Base-by-base conservation (phyloP, 768 basidiomycete genomes). In the Arthromyces matolae region DNA sequence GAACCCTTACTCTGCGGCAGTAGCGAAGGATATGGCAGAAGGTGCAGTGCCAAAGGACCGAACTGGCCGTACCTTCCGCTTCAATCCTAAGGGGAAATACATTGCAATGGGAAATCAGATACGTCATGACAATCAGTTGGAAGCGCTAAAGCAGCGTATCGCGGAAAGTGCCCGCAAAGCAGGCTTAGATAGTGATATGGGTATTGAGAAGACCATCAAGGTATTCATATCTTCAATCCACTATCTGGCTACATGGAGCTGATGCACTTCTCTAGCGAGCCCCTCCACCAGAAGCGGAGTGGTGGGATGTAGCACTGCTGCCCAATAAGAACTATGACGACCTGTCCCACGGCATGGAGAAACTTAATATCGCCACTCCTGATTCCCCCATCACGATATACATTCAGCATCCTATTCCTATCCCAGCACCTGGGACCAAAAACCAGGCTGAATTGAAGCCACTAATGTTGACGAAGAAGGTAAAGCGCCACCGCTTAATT, bases 371-470 rank as follows among this genome's bases (percentile, higher is more conserved):
- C 54, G 76, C 80, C 16, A 83, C 73, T 12, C 61, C 66, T 5
- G 71, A 84, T 56, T 88, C 89, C 3, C 88, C 90, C 0, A 86
- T 98, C 49, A 90, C 88, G 14, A 77, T 89, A 31, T 93, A 94
- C 59, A 82, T 98, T 41, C 96, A 98, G 64, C 95, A 98, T 63
- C 96, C 96, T 10, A 97, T 99, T 51, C 91, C 91, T 8, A 93
- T 99, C 47, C 92, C 92, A 38, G 89, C 88, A 3, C 91, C 91
- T 9, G 82, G 80, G 16, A 93, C 95, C 53, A 92, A 92, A 71
- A 84, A 81, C 62, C 83, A 86, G 61, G 73, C 77, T 4, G 76
- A 73, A n/a, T 63, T 89, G 45, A 91, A 94, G 61, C 87, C 92
- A 2, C 67, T 97, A 55, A 96, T 90, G 79, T 66, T 99, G 51